Evolutionary conservation across 2,329 filamentous ascomycete genomes (phyloP), one percentile per base, ranked within the genome.

Genomic region (Exophiala spinifera): DNA sequence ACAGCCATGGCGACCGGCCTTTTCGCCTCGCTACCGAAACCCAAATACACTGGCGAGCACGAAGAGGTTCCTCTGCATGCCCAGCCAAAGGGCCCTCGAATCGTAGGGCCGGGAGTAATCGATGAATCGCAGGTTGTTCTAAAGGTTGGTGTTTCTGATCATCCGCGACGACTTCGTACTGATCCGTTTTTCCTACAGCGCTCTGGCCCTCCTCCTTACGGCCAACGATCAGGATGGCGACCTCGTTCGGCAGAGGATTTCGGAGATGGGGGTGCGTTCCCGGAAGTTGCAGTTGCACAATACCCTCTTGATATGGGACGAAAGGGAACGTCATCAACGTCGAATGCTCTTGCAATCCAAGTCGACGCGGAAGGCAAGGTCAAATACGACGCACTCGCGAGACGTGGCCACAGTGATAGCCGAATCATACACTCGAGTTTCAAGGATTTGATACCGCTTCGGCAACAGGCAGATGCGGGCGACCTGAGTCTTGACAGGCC

Each of bases 251-350:
- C 88, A 60, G 91, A 96, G 69, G 94, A 99, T 72, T 99, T 91
- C 74, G 91, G 89, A 65, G 91, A 97, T 77, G 94, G 94, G 61
- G 94, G 94, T 65, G 91, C 92, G 49, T 99, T 96, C 68, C 94
- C 94, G 34, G 92, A 97, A 73, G 86, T 96, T 23, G 86, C 89
- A 13, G 85, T 97, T 49, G 94, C 92, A 40, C 94, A 99, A 69
- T 99, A 97, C 69, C 94, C 94, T 10, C 82, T 96, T 47, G 89
- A 95, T 56, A 96, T 97, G 90, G 92, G 92, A 55, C 84, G 86
- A 65, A 95, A 95, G 72, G 76, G 76, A 55, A 79, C 80, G 33
- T 66, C 72, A 2, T 76, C 83, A 7, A 80, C 77, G 28, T 94
- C 86, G 62, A 97, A 96, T 74, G 91, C 94, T 51, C 80, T 99